phyloP scores from a whole-genome alignment of 1,284 basidiomycete species.

The Wallemia ichthyophaga region DNA sequence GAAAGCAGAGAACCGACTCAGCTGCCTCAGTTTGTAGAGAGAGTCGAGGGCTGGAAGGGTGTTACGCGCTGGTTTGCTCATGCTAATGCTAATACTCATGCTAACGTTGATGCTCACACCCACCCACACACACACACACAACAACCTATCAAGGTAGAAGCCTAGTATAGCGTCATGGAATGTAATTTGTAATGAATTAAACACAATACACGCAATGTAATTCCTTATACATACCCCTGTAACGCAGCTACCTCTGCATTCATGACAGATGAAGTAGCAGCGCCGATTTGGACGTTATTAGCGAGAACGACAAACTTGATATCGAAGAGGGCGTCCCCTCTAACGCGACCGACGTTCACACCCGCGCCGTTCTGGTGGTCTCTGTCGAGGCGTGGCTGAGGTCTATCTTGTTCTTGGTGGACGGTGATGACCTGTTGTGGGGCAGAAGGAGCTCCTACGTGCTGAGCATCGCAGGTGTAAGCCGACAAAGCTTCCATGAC shows the following conservation, averaged over 20 bases:
- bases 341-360: conserved; percentile 66
- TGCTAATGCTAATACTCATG: no score
- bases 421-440: conserved; percentile 65
- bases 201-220: neutral
- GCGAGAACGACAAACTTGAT: conserved; percentile 82
- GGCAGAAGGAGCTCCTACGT: conserved; percentile 55
- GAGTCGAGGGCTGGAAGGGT: conserved; percentile 14
- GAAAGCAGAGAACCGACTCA: conserved; percentile 9
- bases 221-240: conserved; percentile 28
- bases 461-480: conserved; percentile 48
- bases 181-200: no score
- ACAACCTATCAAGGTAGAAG: no score
- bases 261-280: conserved; percentile 87
- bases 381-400: conserved; percentile 74
- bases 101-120: no score
- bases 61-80: conserved; percentile 16
- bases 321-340: conserved; percentile 71
- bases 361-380: conserved; percentile 76
- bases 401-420: conserved; percentile 72
- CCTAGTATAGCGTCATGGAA: neutral
- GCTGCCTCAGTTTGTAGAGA: conserved; percentile 13
- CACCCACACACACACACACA: no score
- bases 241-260: conserved; percentile 84
- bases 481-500: conserved; percentile 47
- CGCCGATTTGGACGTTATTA: conserved; percentile 88